phyloP scores from a whole-genome alignment of 1,284 basidiomycete species.

The Tilletia walkeri region DNA sequence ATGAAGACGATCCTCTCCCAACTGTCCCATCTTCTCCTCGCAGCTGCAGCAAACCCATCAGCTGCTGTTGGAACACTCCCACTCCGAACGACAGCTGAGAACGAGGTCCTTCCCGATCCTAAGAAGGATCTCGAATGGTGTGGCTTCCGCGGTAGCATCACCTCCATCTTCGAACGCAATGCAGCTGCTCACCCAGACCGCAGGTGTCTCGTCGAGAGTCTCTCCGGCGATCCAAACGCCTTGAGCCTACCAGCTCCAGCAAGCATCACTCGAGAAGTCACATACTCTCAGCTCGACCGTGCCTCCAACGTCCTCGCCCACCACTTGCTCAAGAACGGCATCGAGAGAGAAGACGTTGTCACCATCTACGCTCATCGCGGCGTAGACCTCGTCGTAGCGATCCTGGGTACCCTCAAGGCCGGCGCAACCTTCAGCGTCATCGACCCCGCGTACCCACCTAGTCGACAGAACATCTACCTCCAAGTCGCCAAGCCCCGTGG shows the following conservation, averaged over 20 bases:
- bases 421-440: constrained; percentile 98
- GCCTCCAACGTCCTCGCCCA: constrained; percentile 90
- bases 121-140: constrained; percentile 91
- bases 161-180: constrained; percentile 62
- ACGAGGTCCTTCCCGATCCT: constrained; percentile 75
- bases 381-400: constrained; percentile 93
- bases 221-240: constrained; percentile 65
- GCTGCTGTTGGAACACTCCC: constrained; percentile 48
- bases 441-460: constrained; percentile 94
- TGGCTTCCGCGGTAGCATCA: constrained; percentile 92
- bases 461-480: constrained; percentile 92
- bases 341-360: constrained; percentile 91
- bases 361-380: constrained; percentile 98
- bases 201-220: constrained; percentile 62
- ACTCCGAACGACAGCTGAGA: constrained; percentile 65
- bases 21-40: constrained; percentile 73
- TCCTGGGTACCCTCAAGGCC: constrained; percentile 94
- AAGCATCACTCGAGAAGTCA: constrained; percentile 65
- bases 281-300: constrained; percentile 77
- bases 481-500: constrained; percentile 91
- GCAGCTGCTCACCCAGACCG: constrained; percentile 47
- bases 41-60: constrained; percentile 64
- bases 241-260: constrained; percentile 66
- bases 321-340: constrained; percentile 77
- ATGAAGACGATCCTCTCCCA: constrained; percentile 81